phyloP scores from a whole-genome alignment of 192 early-diverging fungal species.

The Coemansia pectinata region DNA sequence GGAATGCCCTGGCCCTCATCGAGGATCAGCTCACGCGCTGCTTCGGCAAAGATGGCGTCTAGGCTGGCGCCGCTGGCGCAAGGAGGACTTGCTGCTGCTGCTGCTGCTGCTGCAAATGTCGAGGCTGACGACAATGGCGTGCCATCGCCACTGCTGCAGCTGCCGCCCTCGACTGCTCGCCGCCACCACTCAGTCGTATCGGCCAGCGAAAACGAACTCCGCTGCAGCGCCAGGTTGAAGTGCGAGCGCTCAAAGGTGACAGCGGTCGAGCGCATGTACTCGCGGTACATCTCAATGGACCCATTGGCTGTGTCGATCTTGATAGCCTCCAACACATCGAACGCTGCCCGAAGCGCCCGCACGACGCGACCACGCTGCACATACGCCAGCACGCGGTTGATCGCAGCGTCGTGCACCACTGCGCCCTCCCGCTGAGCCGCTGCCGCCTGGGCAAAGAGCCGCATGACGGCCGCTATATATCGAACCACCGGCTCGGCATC shows the following conservation, averaged over 20 bases:
- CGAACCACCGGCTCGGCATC: constrained; percentile 59
- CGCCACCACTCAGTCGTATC: constrained; percentile 50
- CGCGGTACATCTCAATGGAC: constrained; percentile 65
- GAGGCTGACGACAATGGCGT: neutral
- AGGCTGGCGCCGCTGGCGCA: constrained; percentile 13
- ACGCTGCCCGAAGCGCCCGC: constrained; percentile 68
- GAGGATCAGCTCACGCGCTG: constrained; percentile 42
- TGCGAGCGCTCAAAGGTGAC: constrained; percentile 68
- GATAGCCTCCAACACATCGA: constrained; percentile 61
- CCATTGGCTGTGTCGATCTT: constrained; percentile 67
- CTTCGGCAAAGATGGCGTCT: constrained; percentile 29
- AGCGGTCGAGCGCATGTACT: constrained; percentile 68
- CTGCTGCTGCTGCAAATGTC: neutral
- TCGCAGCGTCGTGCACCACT: constrained; percentile 54
- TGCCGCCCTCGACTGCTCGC: constrained; percentile 15
- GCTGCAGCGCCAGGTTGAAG: constrained; percentile 54
- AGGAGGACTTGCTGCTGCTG: neutral
- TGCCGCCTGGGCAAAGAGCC: constrained; percentile 68
- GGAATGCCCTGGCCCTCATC: constrained; percentile 39
- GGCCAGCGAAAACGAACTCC: constrained; percentile 17
- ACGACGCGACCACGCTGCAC: constrained; percentile 63
- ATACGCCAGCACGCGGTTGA: constrained; percentile 62
- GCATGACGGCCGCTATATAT: constrained; percentile 65
- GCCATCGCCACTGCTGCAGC: neutral
- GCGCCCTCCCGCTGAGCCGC: neutral